Base-by-base conservation (phyloP, 805 yeast species). In the Candida orba region DNA sequence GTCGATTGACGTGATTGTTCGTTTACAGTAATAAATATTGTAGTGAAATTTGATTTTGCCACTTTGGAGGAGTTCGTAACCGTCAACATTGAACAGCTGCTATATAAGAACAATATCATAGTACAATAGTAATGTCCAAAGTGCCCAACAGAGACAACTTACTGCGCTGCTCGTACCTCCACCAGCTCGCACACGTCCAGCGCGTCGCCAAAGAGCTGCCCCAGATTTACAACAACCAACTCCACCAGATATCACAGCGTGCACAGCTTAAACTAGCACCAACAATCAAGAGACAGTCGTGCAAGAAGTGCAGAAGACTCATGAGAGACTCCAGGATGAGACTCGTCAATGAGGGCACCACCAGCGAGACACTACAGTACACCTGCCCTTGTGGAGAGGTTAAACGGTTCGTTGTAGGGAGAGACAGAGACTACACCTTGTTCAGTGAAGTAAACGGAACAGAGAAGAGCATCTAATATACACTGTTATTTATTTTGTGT, bases 321-420 rank as follows among this genome's bases (percentile, higher is more conserved):
- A 53, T 76, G 1, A 78, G 82, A 1, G 82, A 80, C 0, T 40
- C 66, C 15, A 69, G 72, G 1, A 51, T 68, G 3, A 58, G 65
- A 18, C 43, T 81, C 1, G 67, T 62, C 30, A 78, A 80, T 53
- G 41, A 40, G 14, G 72, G 77, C 17, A 68, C 64, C 0, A 57
- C 62, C 20, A 65, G 68, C 49, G 84, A 83, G 47, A 61, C 74
- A 0, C 58, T 81, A 40, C 71, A 69, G 23, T 58, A 73, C 33
- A 49, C 47, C 22, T 86, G 95, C 22, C 7, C 14, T 8, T 85
- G 95, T 62, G 78, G 76, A 0, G 42, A 48, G 2, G 44, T 42
- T 8, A 83, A 76, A 55, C 54, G 84, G 41, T 86, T 71, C 50
- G 88, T 89, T 0, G 67, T 79, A 4, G 93, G 93, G 0, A 61